Percentiles rank a stretch among this genome's conserved stretches.
Evolutionary conservation across 305 asterid species (phyloP).

Genomic region (Fraxinus sp.): DNA sequence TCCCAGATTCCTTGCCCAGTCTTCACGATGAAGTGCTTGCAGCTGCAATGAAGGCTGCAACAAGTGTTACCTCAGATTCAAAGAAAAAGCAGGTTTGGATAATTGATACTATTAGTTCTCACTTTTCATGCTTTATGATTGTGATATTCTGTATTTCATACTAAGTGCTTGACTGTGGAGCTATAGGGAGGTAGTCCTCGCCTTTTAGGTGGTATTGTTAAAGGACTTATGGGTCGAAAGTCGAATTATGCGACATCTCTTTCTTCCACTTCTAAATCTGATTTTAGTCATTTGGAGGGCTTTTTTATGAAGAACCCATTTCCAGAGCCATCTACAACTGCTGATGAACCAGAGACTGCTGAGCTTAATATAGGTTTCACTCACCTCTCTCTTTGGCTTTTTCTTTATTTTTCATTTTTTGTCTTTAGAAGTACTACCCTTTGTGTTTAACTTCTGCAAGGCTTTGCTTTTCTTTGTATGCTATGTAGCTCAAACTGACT

Average conservation of each 20-base stretch:
- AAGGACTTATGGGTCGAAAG: slow-evolving; percentile 65
- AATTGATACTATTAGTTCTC: slow-evolving; percentile 16
- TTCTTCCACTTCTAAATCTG: slow-evolving; percentile 36
- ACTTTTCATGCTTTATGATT: slow-evolving; percentile 19
- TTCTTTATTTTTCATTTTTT: background rate
- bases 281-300: slow-evolving; percentile 58
- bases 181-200: slow-evolving; percentile 63
- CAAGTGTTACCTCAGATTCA: slow-evolving; percentile 47
- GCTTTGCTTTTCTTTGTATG: slow-evolving; percentile 20
- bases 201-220: slow-evolving; percentile 59
- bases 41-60: slow-evolving; percentile 73
- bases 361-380: slow-evolving; percentile 76
- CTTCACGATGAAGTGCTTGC: slow-evolving; percentile 95
- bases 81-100: slow-evolving; percentile 66
- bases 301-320: slow-evolving; percentile 52
- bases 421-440: background rate
- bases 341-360: slow-evolving; percentile 40
- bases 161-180: slow-evolving; percentile 30
- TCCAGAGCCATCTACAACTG: slow-evolving; percentile 37
- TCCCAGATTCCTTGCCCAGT: slow-evolving; percentile 73
- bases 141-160: slow-evolving; percentile 13
- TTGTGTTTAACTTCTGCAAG: slow-evolving; percentile 12
- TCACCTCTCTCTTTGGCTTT: slow-evolving; percentile 2
- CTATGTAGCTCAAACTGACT: slow-evolving; percentile 28
- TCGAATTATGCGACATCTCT: slow-evolving; percentile 33